Percentiles rank a stretch among this genome's conserved stretches.
These are phyloP conservation scores for Daedaleopsis sinensis DNA, from an alignment of 768 basidiomycete species.

Conservation along the genomic window DNA sequence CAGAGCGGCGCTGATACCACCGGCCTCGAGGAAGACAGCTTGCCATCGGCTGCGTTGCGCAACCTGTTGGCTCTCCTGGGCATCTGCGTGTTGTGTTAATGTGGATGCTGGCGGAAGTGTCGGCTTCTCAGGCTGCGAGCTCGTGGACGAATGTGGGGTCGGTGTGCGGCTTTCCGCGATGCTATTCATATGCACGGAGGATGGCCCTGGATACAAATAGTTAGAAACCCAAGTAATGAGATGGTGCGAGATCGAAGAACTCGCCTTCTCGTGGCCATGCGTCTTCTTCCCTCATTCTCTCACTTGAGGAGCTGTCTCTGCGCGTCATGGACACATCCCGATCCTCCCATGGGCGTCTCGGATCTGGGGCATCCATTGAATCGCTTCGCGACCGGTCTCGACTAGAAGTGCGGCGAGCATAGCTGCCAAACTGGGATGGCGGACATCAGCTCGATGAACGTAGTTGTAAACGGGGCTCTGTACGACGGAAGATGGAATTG, in stretches of 20 bases:
- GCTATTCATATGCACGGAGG: not conserved
- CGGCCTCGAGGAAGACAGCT: slow-evolving; percentile 80
- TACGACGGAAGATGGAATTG: not conserved
- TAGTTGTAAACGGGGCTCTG: too few species aligned
- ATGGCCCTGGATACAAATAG: not conserved
- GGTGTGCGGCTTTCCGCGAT: slow-evolving; percentile 20
- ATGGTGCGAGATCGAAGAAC: not conserved
- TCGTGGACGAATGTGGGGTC: slow-evolving; percentile 16
- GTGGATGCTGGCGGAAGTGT: slow-evolving; percentile 19
- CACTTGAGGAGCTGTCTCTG: slow-evolving; percentile 3
- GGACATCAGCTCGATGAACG: not conserved
- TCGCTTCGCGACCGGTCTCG: slow-evolving; percentile 18
- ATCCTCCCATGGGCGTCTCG: slow-evolving; percentile 13
- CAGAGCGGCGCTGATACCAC: slow-evolving; percentile 84
- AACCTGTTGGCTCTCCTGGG: slow-evolving; percentile 49
- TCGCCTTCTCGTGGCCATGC: slow-evolving; percentile 11
- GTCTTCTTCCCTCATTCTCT: slow-evolving; percentile 9
- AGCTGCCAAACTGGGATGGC: slow-evolving; percentile 24
- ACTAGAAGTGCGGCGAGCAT: slow-evolving; percentile 23
- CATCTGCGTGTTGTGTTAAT: slow-evolving; percentile 19
- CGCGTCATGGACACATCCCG: slow-evolving; percentile 21
- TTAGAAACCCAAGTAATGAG: not conserved
- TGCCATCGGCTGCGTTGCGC: slow-evolving; percentile 85
- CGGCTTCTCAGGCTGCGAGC: slow-evolving; percentile 15
- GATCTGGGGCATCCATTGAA: slow-evolving; percentile 9